phyloP scores from a whole-genome alignment of 2,329 filamentous ascomycete species.

The Cladosporium sphaerospermum region DNA sequence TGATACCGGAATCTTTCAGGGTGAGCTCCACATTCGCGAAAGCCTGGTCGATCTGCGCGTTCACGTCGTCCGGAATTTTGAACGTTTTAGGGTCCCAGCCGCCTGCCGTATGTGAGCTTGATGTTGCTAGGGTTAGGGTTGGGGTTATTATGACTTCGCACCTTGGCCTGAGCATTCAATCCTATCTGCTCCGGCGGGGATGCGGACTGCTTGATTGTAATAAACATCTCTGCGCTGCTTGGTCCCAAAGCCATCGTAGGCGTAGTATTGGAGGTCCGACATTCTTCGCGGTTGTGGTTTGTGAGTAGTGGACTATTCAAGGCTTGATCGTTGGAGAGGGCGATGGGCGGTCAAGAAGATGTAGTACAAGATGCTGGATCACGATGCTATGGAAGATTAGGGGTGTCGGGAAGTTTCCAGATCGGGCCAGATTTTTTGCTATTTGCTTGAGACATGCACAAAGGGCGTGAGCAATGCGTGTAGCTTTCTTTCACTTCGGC shows the following conservation, averaged over 20 bases:
- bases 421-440: too few species aligned
- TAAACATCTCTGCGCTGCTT: conserved; percentile 27
- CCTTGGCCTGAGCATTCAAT: conserved; percentile 35
- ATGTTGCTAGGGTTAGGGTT: neutral
- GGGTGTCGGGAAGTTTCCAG: too few species aligned
- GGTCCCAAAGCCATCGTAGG: conserved; percentile 36
- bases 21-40: conserved; percentile 52
- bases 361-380: too few species aligned
- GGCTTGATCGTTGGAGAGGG: too few species aligned
- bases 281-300: conserved; percentile 18
- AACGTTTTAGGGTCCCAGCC: conserved; percentile 29
- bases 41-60: conserved; percentile 35
- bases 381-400: too few species aligned
- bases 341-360: too few species aligned
- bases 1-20: conserved; percentile 48
- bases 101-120: conserved; percentile 17
- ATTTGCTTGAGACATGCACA: too few species aligned
- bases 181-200: conserved; percentile 25
- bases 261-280: conserved; percentile 35
- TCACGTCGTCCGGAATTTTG: conserved; percentile 18
- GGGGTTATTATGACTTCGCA: conserved; percentile 8
- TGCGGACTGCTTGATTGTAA: conserved; percentile 32
- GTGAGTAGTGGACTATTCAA: too few species aligned
- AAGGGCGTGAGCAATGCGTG: too few species aligned
- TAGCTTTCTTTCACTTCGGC: too few species aligned